Base-by-base conservation (phyloP, 176 grass and related monocot species). In the Tillandsia leiboldiana region DNA sequence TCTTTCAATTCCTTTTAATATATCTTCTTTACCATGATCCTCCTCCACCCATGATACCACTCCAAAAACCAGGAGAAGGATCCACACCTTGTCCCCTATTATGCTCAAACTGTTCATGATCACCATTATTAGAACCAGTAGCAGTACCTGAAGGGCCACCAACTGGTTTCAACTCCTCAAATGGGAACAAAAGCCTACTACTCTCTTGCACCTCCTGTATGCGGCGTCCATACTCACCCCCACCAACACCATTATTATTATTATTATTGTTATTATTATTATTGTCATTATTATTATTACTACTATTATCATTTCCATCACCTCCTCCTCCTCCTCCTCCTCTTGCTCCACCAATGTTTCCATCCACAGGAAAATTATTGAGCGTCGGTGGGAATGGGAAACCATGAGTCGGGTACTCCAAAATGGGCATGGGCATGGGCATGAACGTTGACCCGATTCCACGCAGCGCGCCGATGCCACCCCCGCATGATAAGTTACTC, bases 1-100 rank as follows among this genome's bases (percentile, higher is more conserved):
- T 59, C 7, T 59, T 17, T 22, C 56, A 33, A 33, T 59, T 22
- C 56, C 20, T 59, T 18, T 59, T 18, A 59, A 61, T 61, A 42
- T 42, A 42, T 42, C 5, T 61, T 18, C 56, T 61, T 9, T 61
- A 61, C 56, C 56, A 61, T 18, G 56, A 61, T 18, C 81, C 81
- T 26, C 78, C 77, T 76, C 83, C 83, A 73, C 81, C 85, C 27
- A 88, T 70, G 65, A 88, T 77, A 69, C 70, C 49, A 65, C 73
- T 88, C 85, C 85, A 88, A 77, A 84, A 80, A 15, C 81, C 85
- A 10, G 70, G 33, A 42, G 33, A 12, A 0, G 80, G 51, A 29
- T 88, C 85, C 28, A 66, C 85, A 8, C 48, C 68, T 62, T 88
- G 85, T 15, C 77, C 77, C 26, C 83, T 84, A 70, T 70, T 63